phyloP scores from a whole-genome alignment of 176 grass and related monocot species.

The Musa troglodytarum region DNA sequence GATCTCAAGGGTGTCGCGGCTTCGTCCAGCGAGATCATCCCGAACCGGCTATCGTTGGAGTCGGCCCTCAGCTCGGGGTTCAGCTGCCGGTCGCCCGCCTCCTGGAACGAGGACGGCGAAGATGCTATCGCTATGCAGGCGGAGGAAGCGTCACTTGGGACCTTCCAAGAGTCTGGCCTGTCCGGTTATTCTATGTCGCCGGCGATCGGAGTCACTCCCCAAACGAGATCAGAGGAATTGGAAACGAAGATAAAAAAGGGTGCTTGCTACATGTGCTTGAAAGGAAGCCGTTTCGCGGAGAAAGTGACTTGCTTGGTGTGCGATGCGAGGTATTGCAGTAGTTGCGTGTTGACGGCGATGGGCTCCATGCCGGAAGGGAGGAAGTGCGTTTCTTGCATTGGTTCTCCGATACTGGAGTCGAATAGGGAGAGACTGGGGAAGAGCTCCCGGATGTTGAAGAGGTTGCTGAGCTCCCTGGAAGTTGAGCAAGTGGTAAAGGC shows the following conservation, averaged over 20 bases:
- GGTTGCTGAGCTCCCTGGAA: conserved; percentile 56
- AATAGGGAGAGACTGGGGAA: conserved; percentile 55
- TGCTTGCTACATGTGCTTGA: conserved; percentile 62
- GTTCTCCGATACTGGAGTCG: conserved; percentile 46
- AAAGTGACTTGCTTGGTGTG: conserved; percentile 76
- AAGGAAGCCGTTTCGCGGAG: conserved; percentile 49
- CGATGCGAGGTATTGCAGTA: conserved; percentile 54
- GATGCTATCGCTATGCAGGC: conserved; percentile 4
- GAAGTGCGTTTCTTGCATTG: conserved; percentile 72
- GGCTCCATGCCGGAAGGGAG: conserved; percentile 95
- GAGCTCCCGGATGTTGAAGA: conserved; percentile 56
- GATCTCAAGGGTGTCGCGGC: conserved; percentile 16
- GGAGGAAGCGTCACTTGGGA: conserved; percentile 2
- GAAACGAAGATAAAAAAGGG: conserved; percentile 19
- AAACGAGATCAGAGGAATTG: conserved; percentile 9
- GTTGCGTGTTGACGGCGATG: conserved; percentile 66
- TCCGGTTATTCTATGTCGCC: conserved; percentile 45
- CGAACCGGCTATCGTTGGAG: conserved; percentile 30
- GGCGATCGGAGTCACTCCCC: not conserved
- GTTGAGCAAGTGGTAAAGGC: conserved; percentile 60
- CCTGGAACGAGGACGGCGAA: conserved; percentile 21
- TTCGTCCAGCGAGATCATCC: not conserved
- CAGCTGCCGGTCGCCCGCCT: conserved; percentile 42
- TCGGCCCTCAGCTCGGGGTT: conserved; percentile 21
- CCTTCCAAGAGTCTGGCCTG: conserved; percentile 13